These are phyloP conservation scores for Trametes cinnabarina DNA, from an alignment of 768 basidiomycete genomes.

Conservation along the genomic window DNA sequence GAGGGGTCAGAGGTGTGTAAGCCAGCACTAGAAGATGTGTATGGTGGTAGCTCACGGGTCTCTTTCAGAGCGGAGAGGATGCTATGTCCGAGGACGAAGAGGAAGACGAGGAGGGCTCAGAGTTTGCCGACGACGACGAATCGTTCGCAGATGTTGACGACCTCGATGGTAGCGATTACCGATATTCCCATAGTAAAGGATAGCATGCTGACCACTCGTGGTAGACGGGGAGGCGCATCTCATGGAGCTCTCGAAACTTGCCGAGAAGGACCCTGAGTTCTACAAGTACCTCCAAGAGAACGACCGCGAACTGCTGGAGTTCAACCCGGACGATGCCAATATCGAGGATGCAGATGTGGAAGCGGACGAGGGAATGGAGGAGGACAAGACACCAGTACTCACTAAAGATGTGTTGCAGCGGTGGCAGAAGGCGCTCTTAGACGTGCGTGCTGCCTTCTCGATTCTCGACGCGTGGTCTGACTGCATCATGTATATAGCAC, in stretches of 20 bases:
- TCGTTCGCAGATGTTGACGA: slow-evolving; percentile 81
- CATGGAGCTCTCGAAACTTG: slow-evolving; percentile 80
- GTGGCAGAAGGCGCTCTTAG: slow-evolving; percentile 89
- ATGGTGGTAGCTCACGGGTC: neutral
- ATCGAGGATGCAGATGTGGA: slow-evolving; percentile 43
- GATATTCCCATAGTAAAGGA: too few species aligned
- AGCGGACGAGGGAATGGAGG: slow-evolving; percentile 47
- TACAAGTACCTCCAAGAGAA: slow-evolving; percentile 98
- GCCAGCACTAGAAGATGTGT: too few species aligned
- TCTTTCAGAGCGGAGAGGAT: slow-evolving; percentile 18
- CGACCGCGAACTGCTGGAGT: slow-evolving; percentile 86
- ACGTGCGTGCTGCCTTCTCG: slow-evolving; percentile 45
- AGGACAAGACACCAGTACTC: slow-evolving; percentile 49
- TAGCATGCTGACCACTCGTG: too few species aligned
- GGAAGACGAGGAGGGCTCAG: slow-evolving; percentile 39
- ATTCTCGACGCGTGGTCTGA: neutral
- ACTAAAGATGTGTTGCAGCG: slow-evolving; percentile 66
- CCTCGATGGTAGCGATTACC: slow-evolving; percentile 52
- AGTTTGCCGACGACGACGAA: slow-evolving; percentile 47
- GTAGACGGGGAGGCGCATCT: slow-evolving; percentile 76
- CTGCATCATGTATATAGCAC: slow-evolving; percentile 49
- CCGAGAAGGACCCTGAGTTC: slow-evolving; percentile 98
- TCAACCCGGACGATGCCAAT: slow-evolving; percentile 47
- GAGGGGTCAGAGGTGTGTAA: slow-evolving; percentile 32
- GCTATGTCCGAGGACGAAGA: slow-evolving; percentile 41